phyloP scores from a whole-genome alignment of 2,329 filamentous ascomycete species.

The Cladosporium velox region DNA sequence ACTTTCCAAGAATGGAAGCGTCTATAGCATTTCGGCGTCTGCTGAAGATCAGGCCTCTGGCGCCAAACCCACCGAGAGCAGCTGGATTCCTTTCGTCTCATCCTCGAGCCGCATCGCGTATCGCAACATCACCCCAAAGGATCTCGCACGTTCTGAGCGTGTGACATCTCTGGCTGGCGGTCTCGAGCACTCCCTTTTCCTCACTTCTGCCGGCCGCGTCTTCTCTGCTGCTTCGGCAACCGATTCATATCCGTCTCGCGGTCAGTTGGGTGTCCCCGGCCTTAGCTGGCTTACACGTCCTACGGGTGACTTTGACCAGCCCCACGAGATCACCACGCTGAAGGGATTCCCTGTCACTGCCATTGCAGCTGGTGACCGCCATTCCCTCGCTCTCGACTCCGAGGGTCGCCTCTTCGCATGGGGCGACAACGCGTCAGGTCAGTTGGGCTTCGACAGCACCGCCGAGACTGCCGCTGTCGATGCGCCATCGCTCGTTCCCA shows the following conservation, averaged over 20 bases:
- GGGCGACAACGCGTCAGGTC: constrained; percentile 89
- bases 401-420: constrained; percentile 80
- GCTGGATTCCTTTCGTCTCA: constrained; percentile 76
- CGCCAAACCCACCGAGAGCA: constrained; percentile 63
- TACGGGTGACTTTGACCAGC: constrained; percentile 73
- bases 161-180: constrained; percentile 75
- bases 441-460: constrained; percentile 78
- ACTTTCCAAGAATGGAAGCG: constrained; percentile 69
- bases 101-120: constrained; percentile 64
- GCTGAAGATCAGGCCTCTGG: constrained; percentile 68
- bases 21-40: constrained; percentile 83
- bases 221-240: constrained; percentile 85
- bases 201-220: constrained; percentile 81
- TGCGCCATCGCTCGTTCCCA: constrained; percentile 68
- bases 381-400: constrained; percentile 77
- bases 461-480: constrained; percentile 64
- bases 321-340: constrained; percentile 75
- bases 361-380: constrained; percentile 82
- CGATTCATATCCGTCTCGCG: constrained; percentile 74
- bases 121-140: constrained; percentile 66
- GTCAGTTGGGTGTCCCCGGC: constrained; percentile 84
- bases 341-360: constrained; percentile 69
- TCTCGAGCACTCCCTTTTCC: constrained; percentile 79
- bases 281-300: constrained; percentile 79
- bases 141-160: constrained; percentile 68